Base-by-base conservation (phyloP, 352 stramenopile species). In the Phytophthora aleatoria region DNA sequence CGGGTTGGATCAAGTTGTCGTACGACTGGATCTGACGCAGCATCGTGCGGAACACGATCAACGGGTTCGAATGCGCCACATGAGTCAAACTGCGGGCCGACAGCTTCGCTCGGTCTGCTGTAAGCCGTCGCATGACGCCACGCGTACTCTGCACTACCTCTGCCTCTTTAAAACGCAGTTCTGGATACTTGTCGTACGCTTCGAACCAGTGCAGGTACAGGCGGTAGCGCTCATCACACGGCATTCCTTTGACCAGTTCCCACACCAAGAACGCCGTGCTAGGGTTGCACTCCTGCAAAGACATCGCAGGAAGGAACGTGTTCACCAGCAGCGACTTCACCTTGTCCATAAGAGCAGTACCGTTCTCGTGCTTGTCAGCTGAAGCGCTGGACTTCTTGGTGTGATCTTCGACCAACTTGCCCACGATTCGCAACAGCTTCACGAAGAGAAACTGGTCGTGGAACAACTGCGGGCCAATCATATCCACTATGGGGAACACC, bases 11-110 rank as follows among this genome's bases (percentile, higher is more conserved):
- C 58, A 99, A 74, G 67, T 99, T 99, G 58, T 98, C 96, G 65
- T 99, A 99, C 71, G 93, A 98, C 72, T 99, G 94, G 71, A 99
- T 98, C 71, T 98, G 94, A 47, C 85, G 87, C 27, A 99, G 72
- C 80, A 99, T 98, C 12, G 92, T 97, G 20, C 85, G 89, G 61
- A 98, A 98, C 12, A 98, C 92, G 11, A 98, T 89, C 24, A 98
- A 71, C 16, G 96, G 96, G 74, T 98, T 98, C 33, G 85, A 94
- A 60, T 98, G 93, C 5, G 92, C 91, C 24, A 95, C 85, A 55
- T 98, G 96, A 6, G 87, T 94, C 24, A 96, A 52, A 31, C 71
- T 82, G 6, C 87, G 83, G 28, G 84, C 85, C 2, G 86, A 94
- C 3, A 85, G 69, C 52, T 94, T 93, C 6, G 87, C 87, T 27